Evolutionary conservation across 768 basidiomycete genomes (phyloP).

Genomic region (Gautieria morchelliformis): DNA sequence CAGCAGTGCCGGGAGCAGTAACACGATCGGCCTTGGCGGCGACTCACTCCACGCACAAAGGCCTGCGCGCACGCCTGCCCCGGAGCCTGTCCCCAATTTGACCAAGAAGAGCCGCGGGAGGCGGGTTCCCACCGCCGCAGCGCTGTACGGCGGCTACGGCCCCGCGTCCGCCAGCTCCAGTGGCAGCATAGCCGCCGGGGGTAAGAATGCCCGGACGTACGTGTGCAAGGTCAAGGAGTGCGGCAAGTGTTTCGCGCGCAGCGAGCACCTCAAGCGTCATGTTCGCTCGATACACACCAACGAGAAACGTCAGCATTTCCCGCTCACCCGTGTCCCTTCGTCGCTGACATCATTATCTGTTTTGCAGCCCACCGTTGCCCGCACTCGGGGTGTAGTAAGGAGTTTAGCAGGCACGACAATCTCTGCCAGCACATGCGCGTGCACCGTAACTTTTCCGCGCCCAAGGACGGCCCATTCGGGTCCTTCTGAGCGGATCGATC

Average conservation of each 20-base stretch:
- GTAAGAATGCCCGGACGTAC: conserved; percentile 36
- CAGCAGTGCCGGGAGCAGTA: neutral
- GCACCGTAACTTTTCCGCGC: conserved; percentile 25
- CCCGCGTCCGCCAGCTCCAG: neutral
- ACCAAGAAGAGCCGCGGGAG: conserved; percentile 22
- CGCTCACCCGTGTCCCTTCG: conserved; percentile 10
- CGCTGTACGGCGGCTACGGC: conserved; percentile 2
- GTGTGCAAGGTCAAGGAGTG: conserved; percentile 74
- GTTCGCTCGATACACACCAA: conserved; percentile 83
- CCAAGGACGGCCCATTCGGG: neutral
- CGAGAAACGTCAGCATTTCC: conserved; percentile 68
- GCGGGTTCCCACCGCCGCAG: conserved; percentile 15
- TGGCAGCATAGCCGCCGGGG: neutral
- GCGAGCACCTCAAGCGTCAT: conserved; percentile 87
- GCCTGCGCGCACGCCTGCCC: conserved; percentile 13
- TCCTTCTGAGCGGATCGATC: neutral
- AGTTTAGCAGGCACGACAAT: conserved; percentile 74
- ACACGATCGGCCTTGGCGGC: neutral
- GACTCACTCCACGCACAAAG: neutral
- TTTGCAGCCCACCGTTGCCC: conserved; percentile 62
- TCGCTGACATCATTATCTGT: conserved; percentile 10
- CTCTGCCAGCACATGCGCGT: conserved; percentile 71
- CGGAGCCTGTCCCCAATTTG: conserved; percentile 15
- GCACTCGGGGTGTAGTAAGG: conserved; percentile 55
- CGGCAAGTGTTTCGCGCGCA: conserved; percentile 79